phyloP scores from a whole-genome alignment of 179 eudicot species.

The Carnegiea gigantea region DNA sequence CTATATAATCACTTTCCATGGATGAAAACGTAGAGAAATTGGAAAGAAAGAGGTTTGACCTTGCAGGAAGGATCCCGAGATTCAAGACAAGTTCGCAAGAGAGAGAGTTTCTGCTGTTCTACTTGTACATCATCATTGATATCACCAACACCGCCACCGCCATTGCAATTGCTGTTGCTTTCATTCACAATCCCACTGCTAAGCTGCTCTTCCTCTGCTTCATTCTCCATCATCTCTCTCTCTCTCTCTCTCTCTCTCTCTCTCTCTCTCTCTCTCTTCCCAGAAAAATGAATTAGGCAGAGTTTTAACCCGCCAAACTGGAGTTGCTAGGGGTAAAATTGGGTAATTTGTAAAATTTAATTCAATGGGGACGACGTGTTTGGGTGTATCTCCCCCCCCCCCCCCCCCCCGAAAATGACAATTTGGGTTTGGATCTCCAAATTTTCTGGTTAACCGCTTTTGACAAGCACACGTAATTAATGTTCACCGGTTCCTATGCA shows the following conservation, averaged over 20 bases:
- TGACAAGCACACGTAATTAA: not conserved
- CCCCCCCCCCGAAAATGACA: too few species aligned
- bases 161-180: not conserved
- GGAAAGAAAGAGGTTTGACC: constrained; percentile 34
- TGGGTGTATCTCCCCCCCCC: too few species aligned
- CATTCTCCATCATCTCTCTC: not conserved
- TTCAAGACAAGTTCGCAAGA: constrained; percentile 51
- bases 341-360: not conserved
- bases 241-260: not conserved
- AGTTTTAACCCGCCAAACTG: not conserved
- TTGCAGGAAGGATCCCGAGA: constrained; percentile 58
- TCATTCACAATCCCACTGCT: too few species aligned
- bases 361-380: not conserved
- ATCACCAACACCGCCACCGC: not conserved
- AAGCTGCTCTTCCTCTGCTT: not conserved
- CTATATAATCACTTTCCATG: not conserved
- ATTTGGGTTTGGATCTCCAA: not conserved
- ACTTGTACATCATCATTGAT: constrained; percentile 25
- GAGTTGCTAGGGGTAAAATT: not conserved
- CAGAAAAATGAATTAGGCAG: not conserved
- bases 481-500: not conserved
- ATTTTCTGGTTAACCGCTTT: not conserved
- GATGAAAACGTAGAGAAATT: not conserved
- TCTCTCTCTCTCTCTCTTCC: not conserved
- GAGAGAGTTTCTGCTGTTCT: constrained; percentile 47